Evolutionary conservation across 352 stramenopile genomes (phyloP).

Genomic region (Ophiocytium majus): DNA sequence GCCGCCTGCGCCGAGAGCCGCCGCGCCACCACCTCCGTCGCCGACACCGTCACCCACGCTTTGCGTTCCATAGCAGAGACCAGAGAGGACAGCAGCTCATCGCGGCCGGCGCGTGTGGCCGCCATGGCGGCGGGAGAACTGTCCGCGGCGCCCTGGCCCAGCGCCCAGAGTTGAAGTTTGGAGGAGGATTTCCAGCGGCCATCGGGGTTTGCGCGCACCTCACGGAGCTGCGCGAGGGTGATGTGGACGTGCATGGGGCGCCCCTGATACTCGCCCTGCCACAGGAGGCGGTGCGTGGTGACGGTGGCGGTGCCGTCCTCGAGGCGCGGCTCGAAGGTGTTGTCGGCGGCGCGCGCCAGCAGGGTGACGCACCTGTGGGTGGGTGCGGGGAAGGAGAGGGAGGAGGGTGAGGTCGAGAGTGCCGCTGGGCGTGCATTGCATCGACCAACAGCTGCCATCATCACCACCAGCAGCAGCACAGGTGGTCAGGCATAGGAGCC

Average conservation of each 20-base stretch:
- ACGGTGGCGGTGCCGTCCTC: slow-evolving; percentile 43
- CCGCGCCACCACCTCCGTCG: slow-evolving; percentile 35
- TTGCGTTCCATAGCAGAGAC: slow-evolving; percentile 31
- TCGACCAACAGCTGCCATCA: neutral
- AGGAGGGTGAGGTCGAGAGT: neutral
- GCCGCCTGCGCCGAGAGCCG: neutral
- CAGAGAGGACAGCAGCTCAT: slow-evolving; percentile 32
- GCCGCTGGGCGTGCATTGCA: neutral
- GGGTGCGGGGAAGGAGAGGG: neutral
- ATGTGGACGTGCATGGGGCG: slow-evolving; percentile 40
- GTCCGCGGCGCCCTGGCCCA: slow-evolving; percentile 25
- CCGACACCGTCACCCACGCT: slow-evolving; percentile 46
- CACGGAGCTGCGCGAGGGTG: slow-evolving; percentile 30
- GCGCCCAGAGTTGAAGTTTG: slow-evolving; percentile 52
- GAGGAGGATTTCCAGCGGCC: slow-evolving; percentile 47
- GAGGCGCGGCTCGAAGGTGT: slow-evolving; percentile 24
- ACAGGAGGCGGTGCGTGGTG: slow-evolving; percentile 55
- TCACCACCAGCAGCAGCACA: neutral
- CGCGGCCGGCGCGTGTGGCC: neutral
- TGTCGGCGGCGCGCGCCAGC: slow-evolving; percentile 23
- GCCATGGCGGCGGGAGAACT: slow-evolving; percentile 19
- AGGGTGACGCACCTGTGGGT: slow-evolving; percentile 31
- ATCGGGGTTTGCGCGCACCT: slow-evolving; percentile 16
- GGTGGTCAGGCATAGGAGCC: neutral
- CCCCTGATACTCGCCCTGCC: slow-evolving; percentile 24